Base-by-base conservation (phyloP, 495 filamentous ascomycete species). In the Parachaetomium inaequale region DNA sequence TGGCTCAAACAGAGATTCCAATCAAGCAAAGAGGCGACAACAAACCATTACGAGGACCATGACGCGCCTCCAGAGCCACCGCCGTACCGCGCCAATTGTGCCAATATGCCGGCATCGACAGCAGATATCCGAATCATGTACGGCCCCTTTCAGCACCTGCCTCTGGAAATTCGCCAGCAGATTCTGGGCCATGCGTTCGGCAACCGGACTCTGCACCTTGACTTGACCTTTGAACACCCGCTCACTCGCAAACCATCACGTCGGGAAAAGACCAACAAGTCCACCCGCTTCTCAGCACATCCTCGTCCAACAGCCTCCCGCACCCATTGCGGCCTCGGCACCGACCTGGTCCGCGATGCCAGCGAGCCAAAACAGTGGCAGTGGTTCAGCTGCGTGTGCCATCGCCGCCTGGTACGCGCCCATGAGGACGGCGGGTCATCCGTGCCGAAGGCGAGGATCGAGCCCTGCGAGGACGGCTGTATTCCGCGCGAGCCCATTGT, bases 351-450 rank as follows among this genome's bases (percentile, higher is more conserved):
- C 28, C 51, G 28, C 59, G 63, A 67, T 26, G 29, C 38, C 21
- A 15, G 45, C 7, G 6, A n/a, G 8, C 57, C 59, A 3, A 62
- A 55, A 36, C 29, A 38, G 12, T 70, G 68, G 68, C 55, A 42
- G 2, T 70, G 68, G 68, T 65, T 59, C 19, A 55, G 65, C 63
- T 63, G 65, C 36, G 68, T 67, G 34, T 70, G 68, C 19, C 68
- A 68, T 26, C 52, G 59, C 6, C 54, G 45, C 12, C 3, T 2
- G 36, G 51, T 23, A 7, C 51, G 31, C 10, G 7, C 3, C 2
- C n/a, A 54, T 11, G n/a, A 38, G 6, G 51, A 54, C 11, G 51
- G 2, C 3, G 17, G 6, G 4, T 5, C 28, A 31, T 29, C 25
- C 0, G 4, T 1, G 2, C 31, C 31, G 7, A 36, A 23, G 19